Base-by-base conservation (phyloP, 148 eudicot genomes). In the Suaeda aralocaspica region DNA sequence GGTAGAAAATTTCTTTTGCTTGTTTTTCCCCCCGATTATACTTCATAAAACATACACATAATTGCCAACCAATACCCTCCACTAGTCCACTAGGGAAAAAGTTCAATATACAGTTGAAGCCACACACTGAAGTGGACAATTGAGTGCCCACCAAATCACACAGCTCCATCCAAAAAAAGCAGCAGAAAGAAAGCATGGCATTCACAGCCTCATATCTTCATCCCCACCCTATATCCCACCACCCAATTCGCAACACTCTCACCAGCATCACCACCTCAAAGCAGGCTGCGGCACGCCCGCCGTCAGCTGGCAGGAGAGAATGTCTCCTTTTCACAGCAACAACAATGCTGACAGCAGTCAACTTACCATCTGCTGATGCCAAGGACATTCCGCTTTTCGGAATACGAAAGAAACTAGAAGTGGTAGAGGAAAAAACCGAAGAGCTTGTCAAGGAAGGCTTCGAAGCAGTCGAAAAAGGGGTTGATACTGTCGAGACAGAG, bases 351-450 rank as follows among this genome's bases (percentile, higher is more conserved):
- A 78, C 76, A 44, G 85, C 87, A 8, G 21, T 74, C 34, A 80
- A 71, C 31, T 29, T 72, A 58, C 83, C 86, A 19, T 51, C 83
- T 0, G 74, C 92, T 10, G 48, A 22, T 15, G 98, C 96, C 3
- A 55, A 75, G 72, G 89, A 82, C 72, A 93, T 93, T 8, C 86
- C 86, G 0, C 72, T 93, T 10, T 93, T 93, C 59, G 98, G 98
- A 1, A 62, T 93, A 30, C 51, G 98, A 60, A 83, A 82, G 78
- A 84, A 81, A 73, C 67, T 93, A 29, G 72, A 78, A 75, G 82
- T 84, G 70, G 92, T 66, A 8, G 98, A 92, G 84, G 77, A 91
- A 82, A 73, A 78, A 44, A 85, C 86, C 1, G 90, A 82, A 76
- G 85, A 79, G 76, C 62, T 85, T 0, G 86, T 85, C 28, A 84